Evolutionary conservation across 1,139 yeast genomes (phyloP).

Genomic region (Suhomyces bribrorum): DNA sequence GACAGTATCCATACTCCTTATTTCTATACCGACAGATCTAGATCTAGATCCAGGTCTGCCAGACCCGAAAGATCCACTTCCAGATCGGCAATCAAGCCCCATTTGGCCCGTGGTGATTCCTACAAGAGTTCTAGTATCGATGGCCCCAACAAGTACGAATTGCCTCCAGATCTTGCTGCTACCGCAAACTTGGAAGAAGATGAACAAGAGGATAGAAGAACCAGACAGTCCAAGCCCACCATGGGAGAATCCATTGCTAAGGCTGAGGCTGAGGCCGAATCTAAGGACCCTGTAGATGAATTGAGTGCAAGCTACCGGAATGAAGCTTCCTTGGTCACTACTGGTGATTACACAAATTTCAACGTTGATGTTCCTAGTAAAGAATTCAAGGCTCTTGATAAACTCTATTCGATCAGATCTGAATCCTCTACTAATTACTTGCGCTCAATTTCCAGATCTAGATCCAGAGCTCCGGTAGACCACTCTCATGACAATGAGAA

Average conservation of each 20-base stretch:
- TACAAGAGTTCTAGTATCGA: conserved; percentile 51
- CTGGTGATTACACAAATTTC: conserved; percentile 53
- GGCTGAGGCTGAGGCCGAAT: conserved; percentile 34
- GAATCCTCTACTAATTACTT: conserved; percentile 50
- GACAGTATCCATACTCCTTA: conserved; percentile 46
- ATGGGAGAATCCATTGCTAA: conserved; percentile 53
- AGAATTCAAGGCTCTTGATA: conserved; percentile 20
- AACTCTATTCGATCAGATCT: conserved; percentile 34
- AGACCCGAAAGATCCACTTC: conserved; percentile 27
- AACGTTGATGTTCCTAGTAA: conserved; percentile 42
- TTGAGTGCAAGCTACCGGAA: conserved; percentile 25
- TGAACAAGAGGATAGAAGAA: conserved; percentile 37
- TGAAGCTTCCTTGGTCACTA: conserved; percentile 47
- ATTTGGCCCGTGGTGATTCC: conserved; percentile 67
- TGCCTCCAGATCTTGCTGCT: conserved; percentile 41
- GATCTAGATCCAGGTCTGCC: conserved; percentile 35
- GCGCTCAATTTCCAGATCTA: conserved; percentile 62
- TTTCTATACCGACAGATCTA: conserved; percentile 40
- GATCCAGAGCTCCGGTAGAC: conserved; percentile 47
- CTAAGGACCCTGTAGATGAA: conserved; percentile 12
- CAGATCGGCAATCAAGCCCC: conserved; percentile 45
- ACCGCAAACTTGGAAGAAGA: conserved; percentile 12
- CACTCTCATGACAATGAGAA: conserved; percentile 29
- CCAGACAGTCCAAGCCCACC: conserved; percentile 49
- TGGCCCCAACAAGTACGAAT: conserved; percentile 45